Evolutionary conservation across 371 early-diverging fungal species (phyloP), one percentile per base, ranked within the genome.

Genomic region (Dipsacomyces acuminosporus): DNA sequence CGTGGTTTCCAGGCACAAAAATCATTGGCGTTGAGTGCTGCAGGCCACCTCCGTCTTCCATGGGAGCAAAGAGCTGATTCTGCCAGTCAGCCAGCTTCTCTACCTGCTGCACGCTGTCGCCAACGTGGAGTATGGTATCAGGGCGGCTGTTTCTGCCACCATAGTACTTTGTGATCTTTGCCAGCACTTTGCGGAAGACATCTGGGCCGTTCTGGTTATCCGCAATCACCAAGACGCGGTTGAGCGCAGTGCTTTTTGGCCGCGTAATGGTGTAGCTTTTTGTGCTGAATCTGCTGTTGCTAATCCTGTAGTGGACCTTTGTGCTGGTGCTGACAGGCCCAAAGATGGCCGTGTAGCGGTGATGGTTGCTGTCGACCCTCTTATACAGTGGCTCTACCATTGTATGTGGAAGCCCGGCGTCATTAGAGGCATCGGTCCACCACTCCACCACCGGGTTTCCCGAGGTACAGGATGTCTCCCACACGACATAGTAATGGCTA

Each of bases 1-100:
- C 89, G 51, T 88, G 89, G 63, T 88, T 88, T 15, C 89, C 89
- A 21, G 84, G 88, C 2, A 83, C 82, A 69, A 84, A 87, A 26
- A 87, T 81, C 48, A 84, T 41, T 0, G 88, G 86, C n/a, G 72
- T 73, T 1, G 49, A 69, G 63, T 84, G 85, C 0, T 56, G 71
- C 21, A 69, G 74, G 15, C 84, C 73, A n/a, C 72, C 73, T 51
- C 71, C 75, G 33, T 76, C 64, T 0, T 80, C 80, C 30, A 89
- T 42, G 2, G 89, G 89, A 20, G 78, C 77, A 25, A 77, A 80
- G 55, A 87, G 80, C 59, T 89, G 86, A 0, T 79, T 82, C 47
- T 87, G 85, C 89, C 89, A 89, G 44, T 71, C 61, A 26, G 22
- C 26, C 21, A 67, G 44, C 24, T 45, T 48, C n/a, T 24, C 8